Conservation (phyloP, 768 basidiomycete genomes). For the Lactifluus echinatus region DNA sequence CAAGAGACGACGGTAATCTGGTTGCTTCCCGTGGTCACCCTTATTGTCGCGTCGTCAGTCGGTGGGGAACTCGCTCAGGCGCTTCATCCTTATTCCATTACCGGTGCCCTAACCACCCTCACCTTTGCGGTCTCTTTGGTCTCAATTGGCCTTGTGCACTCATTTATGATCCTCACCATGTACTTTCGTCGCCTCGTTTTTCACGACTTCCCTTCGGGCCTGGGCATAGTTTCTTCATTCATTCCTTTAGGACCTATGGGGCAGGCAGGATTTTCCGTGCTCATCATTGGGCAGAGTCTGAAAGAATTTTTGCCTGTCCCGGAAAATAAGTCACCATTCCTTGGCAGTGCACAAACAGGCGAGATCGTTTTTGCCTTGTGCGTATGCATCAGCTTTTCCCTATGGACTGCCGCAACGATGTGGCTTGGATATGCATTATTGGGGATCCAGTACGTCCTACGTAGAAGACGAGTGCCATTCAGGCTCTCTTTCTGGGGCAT, state of each 20-base stretch:
- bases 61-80: conserved; percentile 51
- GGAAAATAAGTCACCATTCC: conserved; percentile 30
- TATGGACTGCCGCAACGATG: conserved; percentile 59
- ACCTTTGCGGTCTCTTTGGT: conserved; percentile 48
- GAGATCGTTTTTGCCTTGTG: conserved; percentile 39
- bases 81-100: conserved; percentile 36
- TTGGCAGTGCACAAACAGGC: conserved; percentile 29
- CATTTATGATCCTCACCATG: conserved; percentile 57
- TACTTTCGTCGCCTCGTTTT: conserved; percentile 54
- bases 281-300: conserved; percentile 47
- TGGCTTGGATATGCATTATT: conserved; percentile 52
- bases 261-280: conserved; percentile 51
- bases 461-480: conserved; percentile 40
- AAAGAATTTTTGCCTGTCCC: conserved; percentile 30
- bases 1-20: conserved; percentile 52
- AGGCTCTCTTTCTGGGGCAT: conserved; percentile 55
- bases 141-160: conserved; percentile 45
- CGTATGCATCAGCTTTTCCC: conserved; percentile 38
- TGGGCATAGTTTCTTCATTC: conserved; percentile 48
- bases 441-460: conserved; percentile 36
- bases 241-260: conserved; percentile 69
- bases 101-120: conserved; percentile 47
- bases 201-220: conserved; percentile 43
- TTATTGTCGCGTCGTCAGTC: conserved; percentile 60
- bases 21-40: conserved; percentile 70